phyloP scores from a whole-genome alignment of 73 alveolate species.

The Tetrahymena thermophila region DNA sequence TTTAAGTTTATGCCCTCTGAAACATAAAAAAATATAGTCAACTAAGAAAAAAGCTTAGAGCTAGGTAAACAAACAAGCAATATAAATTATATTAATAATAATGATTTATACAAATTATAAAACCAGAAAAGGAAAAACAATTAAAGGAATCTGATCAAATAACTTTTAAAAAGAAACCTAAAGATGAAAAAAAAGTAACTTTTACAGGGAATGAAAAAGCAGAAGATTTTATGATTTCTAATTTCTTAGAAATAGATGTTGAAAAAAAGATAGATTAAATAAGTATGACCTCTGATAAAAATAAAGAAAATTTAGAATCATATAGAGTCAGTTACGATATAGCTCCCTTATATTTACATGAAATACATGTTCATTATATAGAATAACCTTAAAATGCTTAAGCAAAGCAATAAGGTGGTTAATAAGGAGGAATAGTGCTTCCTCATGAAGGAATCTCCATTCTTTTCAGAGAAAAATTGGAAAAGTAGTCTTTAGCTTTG shows the following conservation, averaged over 20 bases:
- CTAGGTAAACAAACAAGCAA: not conserved
- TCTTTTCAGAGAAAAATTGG: not conserved
- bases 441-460: not conserved
- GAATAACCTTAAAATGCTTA: not conserved
- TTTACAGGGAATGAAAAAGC: not conserved
- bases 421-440: not conserved
- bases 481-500: not conserved
- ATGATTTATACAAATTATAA: not conserved
- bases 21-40: not conserved
- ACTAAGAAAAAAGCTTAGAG: not conserved
- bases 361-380: not conserved
- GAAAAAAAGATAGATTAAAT: not conserved
- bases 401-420: not conserved
- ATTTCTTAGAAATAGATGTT: not conserved
- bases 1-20: not conserved
- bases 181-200: not conserved
- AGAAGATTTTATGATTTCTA: not conserved
- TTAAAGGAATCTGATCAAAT: not conserved
- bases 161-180: not conserved
- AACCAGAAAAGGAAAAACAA: not conserved
- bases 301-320: not conserved
- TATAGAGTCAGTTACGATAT: not conserved
- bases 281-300: not conserved
- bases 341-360: not conserved
- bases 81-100: not conserved